These are phyloP conservation scores for Amaranthus tricolor DNA, from an alignment of 179 eudicot genomes.

Conservation along the genomic window DNA sequence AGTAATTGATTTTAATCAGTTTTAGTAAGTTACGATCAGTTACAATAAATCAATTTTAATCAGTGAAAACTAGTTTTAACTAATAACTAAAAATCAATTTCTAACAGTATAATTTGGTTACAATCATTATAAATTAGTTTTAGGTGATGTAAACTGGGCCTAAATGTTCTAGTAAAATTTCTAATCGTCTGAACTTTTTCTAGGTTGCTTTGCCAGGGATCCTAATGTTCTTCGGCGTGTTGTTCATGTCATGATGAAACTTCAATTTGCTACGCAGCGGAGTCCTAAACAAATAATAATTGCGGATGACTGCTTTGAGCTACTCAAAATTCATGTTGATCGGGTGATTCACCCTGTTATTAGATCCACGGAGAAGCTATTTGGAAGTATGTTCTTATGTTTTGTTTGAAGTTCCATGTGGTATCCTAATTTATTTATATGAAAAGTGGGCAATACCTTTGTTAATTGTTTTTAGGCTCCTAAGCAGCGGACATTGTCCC, in stretches of 20 bases:
- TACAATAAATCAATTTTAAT: no score
- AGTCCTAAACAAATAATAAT: slow-evolving; percentile 71
- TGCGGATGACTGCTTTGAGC: slow-evolving; percentile 93
- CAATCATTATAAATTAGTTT: no score
- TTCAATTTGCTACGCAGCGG: slow-evolving; percentile 64
- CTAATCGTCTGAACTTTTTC: not conserved
- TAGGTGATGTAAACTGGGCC: no score
- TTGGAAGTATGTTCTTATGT: slow-evolving; percentile 68
- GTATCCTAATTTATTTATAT: not conserved
- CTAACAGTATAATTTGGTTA: no score
- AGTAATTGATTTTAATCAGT: no score
- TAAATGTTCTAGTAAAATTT: not conserved
- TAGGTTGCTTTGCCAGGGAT: slow-evolving; percentile 95
- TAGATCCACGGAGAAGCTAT: slow-evolving; percentile 68
- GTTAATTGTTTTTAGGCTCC: not conserved
- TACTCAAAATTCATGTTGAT: slow-evolving; percentile 47
- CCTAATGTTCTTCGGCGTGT: slow-evolving; percentile 71
- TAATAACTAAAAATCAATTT: no score
- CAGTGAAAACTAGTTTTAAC: no score
- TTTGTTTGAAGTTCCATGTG: slow-evolving; percentile 14
- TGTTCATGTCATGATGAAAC: slow-evolving; percentile 74
- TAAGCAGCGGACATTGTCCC: not conserved
- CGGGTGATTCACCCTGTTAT: slow-evolving; percentile 53
- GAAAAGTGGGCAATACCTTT: not conserved
- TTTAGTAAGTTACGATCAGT: no score